Evolutionary conservation across 352 stramenopile species (phyloP).

Genomic region (Phytophthora ohioensis): DNA sequence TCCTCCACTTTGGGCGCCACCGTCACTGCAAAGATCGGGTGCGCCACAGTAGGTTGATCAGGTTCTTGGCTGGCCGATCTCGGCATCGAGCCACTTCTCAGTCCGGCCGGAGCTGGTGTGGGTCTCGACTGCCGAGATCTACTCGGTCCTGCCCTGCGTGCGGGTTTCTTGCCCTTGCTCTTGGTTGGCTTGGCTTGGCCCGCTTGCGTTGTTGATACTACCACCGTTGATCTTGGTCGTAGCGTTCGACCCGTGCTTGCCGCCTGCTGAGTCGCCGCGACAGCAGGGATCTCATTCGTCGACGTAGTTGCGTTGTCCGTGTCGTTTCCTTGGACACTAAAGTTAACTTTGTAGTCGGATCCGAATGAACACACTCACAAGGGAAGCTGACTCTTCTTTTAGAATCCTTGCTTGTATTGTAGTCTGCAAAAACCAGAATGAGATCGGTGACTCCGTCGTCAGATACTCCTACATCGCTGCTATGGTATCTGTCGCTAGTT

Average conservation of each 20-base stretch:
- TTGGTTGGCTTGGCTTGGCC: slow-evolving; percentile 10
- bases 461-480: background rate
- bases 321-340: slow-evolving; percentile 1
- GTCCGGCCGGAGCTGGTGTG: background rate
- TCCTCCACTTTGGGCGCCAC: slow-evolving; percentile 18
- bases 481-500: background rate
- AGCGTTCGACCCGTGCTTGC: slow-evolving; percentile 1
- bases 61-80: background rate
- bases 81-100: background rate
- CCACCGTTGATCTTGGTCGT: background rate
- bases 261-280: background rate
- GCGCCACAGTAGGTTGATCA: background rate
- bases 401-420: background rate
- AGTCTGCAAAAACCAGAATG: background rate
- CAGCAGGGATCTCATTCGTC: background rate
- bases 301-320: background rate
- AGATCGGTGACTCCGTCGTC: background rate
- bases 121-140: background rate
- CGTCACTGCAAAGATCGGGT: slow-evolving; percentile 10
- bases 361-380: slow-evolving; percentile 4
- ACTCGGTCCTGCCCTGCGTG: background rate
- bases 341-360: slow-evolving; percentile 6
- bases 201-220: background rate
- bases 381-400: background rate
- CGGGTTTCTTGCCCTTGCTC: slow-evolving; percentile 23